These are phyloP conservation scores for Apiospora kogelbergensis DNA, from an alignment of 2,329 filamentous ascomycete species.

Conservation along the genomic window DNA sequence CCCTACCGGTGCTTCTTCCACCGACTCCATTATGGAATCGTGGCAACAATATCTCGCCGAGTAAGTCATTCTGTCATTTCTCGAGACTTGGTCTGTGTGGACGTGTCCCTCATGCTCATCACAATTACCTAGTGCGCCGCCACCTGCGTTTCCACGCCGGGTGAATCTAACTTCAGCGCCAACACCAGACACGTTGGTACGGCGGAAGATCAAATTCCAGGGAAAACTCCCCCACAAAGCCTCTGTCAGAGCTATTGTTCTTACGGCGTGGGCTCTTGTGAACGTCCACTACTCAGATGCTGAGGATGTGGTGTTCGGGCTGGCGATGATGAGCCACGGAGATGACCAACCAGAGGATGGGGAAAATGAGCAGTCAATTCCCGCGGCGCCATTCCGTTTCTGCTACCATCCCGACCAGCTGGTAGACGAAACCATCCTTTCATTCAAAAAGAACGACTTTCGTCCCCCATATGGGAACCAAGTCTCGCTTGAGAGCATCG, in stretches of 20 bases:
- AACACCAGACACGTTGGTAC: neutral
- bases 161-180: neutral
- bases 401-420: neutral
- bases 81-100: neutral
- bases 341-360: neutral
- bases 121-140: neutral
- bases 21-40: neutral
- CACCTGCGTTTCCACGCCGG: neutral
- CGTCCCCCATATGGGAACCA: neutral
- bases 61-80: neutral
- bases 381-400: conserved; percentile 3
- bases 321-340: conserved; percentile 9
- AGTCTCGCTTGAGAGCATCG: conserved; percentile 9
- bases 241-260: neutral
- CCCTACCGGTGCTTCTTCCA: neutral
- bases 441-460: neutral
- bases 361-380: neutral
- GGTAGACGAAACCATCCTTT: neutral
- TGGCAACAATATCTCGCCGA: neutral
- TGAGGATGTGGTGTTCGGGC: conserved; percentile 10
- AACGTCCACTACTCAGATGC: conserved; percentile 13
- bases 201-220: conserved; percentile 1
- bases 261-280: conserved; percentile 12
- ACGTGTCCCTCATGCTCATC: neutral
- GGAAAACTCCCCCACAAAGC: neutral